Evolutionary conservation across 345 rosid genomes (phyloP), one percentile per base, ranked within the genome.

Genomic region (Salix brachista): DNA sequence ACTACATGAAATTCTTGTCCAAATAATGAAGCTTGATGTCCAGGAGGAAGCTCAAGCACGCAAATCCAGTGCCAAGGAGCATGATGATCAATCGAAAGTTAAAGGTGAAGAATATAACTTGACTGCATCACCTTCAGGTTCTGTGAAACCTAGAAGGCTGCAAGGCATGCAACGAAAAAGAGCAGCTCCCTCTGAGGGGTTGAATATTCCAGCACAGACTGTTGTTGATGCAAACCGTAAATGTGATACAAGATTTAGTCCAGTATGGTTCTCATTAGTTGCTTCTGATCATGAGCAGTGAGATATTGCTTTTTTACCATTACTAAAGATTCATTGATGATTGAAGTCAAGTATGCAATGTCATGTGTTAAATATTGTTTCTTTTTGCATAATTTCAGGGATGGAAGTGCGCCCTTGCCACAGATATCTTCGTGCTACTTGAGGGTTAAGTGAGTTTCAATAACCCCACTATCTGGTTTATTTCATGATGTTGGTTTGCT

Each of bases 381-480:
- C 16, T 78, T 67, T n/a, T 78, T 46, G 73, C 32, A 34, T 44
- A 73, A 76, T 80, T 79, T 44, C 86, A 88, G 88, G 85, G 78
- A 66, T 61, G 84, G 80, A 46, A 41, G 34, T 14, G 76, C 71
- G 39, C 86, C 83, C 13, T 73, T 88, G 75, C 89, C 89, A 6
- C 88, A 84, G 83, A 83, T 88, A 80, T 52, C 87, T 36, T 83
- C 88, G 10, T 56, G 81, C 82, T 86, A 84, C 84, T 56, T 88
- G 69, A 83, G 87, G 83, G 80, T 85, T 25, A 83, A 83, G 91
- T 86, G 54, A 84, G 89, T 84, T 70, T 30, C 82, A 11, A n/a
- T 66, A 32, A 25, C 46, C 54, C 64, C 16, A 6, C 50, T 52
- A 7, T 37, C 32, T 54, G 6, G 61, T 36, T 9, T 39, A 1